A percentile compares a stretch with the other conserved stretches of the same genome.
These are phyloP conservation scores for Erythrobasidium yunnanense DNA, from an alignment of 768 basidiomycete species.

Conservation along the genomic window DNA sequence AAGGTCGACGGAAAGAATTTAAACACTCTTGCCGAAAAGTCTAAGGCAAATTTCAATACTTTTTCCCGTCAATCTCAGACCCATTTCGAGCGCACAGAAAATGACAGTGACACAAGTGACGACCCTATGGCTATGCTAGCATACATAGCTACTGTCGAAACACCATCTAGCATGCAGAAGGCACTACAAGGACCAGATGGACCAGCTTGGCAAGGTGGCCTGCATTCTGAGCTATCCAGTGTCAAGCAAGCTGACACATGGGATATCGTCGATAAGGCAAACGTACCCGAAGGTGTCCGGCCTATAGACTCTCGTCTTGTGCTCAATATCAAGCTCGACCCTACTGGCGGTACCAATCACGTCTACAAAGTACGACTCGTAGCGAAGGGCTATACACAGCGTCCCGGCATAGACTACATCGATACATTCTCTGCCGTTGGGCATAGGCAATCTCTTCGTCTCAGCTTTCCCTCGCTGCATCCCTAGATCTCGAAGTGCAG, in stretches of 20 bases:
- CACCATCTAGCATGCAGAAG: not conserved
- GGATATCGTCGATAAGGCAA: not conserved
- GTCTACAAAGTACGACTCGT: not conserved
- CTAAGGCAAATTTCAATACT: too few relatives aligned
- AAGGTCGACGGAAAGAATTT: too few relatives aligned
- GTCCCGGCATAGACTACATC: constrained; percentile 4
- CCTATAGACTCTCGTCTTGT: constrained; percentile 1
- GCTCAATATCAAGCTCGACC: not conserved
- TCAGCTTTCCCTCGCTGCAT: not conserved
- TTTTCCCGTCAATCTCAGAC: too few relatives aligned
- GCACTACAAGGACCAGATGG: not conserved
- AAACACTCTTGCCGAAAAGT: too few relatives aligned
- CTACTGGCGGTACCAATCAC: not conserved
- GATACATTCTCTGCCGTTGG: not conserved
- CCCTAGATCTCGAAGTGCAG: not conserved
- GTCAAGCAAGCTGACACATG: constrained; percentile 7
- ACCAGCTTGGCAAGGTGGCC: not conserved
- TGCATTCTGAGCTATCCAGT: not conserved
- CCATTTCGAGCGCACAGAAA: not conserved
- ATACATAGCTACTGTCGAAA: not conserved
- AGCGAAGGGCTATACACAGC: constrained; percentile 4
- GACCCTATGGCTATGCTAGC: not conserved
- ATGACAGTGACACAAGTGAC: not conserved
- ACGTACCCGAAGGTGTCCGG: not conserved
- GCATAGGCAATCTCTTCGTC: not conserved